Evolutionary conservation across 2,329 filamentous ascomycete genomes (phyloP).

Genomic region (Cryphonectria nitschkei): DNA sequence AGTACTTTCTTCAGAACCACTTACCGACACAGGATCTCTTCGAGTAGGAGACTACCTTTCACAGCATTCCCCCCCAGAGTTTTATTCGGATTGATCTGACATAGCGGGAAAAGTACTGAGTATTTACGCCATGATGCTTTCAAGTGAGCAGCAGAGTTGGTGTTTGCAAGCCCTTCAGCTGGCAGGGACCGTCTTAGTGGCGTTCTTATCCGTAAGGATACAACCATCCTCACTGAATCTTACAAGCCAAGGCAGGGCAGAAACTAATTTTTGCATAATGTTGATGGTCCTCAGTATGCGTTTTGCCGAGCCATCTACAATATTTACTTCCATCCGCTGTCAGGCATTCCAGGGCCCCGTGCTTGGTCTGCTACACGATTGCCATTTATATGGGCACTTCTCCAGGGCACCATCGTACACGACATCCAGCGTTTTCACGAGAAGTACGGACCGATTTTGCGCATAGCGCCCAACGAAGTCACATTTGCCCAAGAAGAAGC

Average conservation of each 20-base stretch:
- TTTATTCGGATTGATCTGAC: too few relatives aligned
- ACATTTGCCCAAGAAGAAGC: slow-evolving; percentile 15
- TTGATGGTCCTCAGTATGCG: too few relatives aligned
- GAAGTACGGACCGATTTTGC: slow-evolving; percentile 28
- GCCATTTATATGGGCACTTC: slow-evolving; percentile 27
- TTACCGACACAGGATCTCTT: too few relatives aligned
- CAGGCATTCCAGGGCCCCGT: too few relatives aligned
- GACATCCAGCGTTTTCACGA: slow-evolving; percentile 29
- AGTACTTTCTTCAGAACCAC: too few relatives aligned
- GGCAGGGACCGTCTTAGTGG: background rate
- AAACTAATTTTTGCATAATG: background rate
- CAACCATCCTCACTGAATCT: background rate
- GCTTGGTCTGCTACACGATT: slow-evolving; percentile 11
- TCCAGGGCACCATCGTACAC: slow-evolving; percentile 30
- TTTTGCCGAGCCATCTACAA: too few relatives aligned
- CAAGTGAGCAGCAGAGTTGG: background rate
- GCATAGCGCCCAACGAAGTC: slow-evolving; percentile 31
- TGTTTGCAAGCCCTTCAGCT: background rate
- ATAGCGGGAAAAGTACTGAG: too few relatives aligned
- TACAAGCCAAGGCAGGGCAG: background rate
- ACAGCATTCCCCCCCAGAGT: too few relatives aligned
- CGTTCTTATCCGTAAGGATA: background rate
- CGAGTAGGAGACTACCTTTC: too few relatives aligned
- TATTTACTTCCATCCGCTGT: too few relatives aligned
- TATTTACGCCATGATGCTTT: background rate